Evolutionary conservation across 305 asterid genomes (phyloP).

Genomic region (Coffea humblotiana): DNA sequence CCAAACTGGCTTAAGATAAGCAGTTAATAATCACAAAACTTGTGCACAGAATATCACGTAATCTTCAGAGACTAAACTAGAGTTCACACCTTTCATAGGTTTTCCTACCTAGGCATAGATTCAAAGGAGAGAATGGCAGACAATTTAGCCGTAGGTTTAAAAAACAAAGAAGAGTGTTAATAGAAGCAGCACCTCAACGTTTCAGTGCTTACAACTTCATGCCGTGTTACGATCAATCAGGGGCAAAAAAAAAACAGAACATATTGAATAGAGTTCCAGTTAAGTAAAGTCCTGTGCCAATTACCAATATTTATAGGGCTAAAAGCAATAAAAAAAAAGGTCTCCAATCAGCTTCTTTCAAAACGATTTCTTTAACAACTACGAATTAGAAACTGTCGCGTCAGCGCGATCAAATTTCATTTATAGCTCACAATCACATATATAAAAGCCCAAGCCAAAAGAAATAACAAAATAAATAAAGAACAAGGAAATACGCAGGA

Average conservation of each 20-base stretch:
- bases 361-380: too few species aligned
- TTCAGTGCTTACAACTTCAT: neutral
- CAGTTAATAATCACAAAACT: neutral
- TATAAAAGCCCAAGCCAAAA: neutral
- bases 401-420: neutral
- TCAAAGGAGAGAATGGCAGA: neutral
- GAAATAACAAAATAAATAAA: neutral
- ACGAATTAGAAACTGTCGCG: neutral
- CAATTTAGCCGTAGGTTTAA: neutral
- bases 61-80: neutral
- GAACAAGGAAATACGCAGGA: neutral
- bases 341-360: neutral
- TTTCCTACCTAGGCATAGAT: neutral
- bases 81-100: neutral
- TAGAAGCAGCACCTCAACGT: neutral
- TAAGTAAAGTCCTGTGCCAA: neutral
- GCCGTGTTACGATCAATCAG: neutral
- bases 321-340: neutral
- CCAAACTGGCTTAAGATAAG: neutral
- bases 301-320: neutral
- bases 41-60: neutral
- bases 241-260: neutral
- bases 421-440: neutral
- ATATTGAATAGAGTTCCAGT: neutral
- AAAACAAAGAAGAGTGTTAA: neutral